phyloP scores from a whole-genome alignment of 108 stramenopile species.

The Epithemia pelagica region DNA sequence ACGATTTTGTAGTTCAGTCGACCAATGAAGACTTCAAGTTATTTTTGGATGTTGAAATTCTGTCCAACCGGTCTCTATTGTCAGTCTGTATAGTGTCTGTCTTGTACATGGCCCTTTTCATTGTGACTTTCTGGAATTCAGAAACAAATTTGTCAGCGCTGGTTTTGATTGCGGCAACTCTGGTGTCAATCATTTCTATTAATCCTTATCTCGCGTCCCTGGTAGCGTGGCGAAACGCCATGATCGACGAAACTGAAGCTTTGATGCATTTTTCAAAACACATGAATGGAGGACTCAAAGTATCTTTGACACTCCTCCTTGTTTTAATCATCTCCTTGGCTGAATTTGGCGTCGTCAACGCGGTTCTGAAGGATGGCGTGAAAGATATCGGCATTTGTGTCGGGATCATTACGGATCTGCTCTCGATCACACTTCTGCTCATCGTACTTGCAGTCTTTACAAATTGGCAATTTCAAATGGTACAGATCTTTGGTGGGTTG shows the following conservation, averaged over 20 bases:
- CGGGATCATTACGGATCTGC: slow-evolving; percentile 45
- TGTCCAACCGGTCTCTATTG: slow-evolving; percentile 29
- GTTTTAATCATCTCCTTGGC: slow-evolving; percentile 28
- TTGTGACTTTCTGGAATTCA: slow-evolving; percentile 50
- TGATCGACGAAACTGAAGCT: slow-evolving; percentile 63
- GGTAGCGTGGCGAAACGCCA: slow-evolving; percentile 50
- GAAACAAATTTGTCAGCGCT: slow-evolving; percentile 33
- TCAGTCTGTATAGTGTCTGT: slow-evolving; percentile 30
- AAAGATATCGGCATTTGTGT: slow-evolving; percentile 27
- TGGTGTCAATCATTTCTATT: slow-evolving; percentile 41
- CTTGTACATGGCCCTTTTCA: slow-evolving; percentile 34
- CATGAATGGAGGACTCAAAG: slow-evolving; percentile 49
- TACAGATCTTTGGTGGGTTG: slow-evolving; percentile 46
- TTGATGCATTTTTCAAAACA: slow-evolving; percentile 45
- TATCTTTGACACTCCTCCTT: slow-evolving; percentile 26
- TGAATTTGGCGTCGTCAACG: slow-evolving; percentile 31
- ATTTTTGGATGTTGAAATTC: slow-evolving; percentile 53
- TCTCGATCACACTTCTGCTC: slow-evolving; percentile 38
- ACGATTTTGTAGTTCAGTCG: slow-evolving; percentile 28
- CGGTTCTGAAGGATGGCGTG: slow-evolving; percentile 29
- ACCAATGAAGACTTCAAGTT: slow-evolving; percentile 41
- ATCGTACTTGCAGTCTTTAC: slow-evolving; percentile 46
- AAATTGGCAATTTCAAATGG: slow-evolving; percentile 33
- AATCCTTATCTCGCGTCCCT: slow-evolving; percentile 56
- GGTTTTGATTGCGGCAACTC: slow-evolving; percentile 37